These are phyloP conservation scores for Prunus yedoensis DNA, from an alignment of 331 rosid genomes.

Conservation along the genomic window DNA sequence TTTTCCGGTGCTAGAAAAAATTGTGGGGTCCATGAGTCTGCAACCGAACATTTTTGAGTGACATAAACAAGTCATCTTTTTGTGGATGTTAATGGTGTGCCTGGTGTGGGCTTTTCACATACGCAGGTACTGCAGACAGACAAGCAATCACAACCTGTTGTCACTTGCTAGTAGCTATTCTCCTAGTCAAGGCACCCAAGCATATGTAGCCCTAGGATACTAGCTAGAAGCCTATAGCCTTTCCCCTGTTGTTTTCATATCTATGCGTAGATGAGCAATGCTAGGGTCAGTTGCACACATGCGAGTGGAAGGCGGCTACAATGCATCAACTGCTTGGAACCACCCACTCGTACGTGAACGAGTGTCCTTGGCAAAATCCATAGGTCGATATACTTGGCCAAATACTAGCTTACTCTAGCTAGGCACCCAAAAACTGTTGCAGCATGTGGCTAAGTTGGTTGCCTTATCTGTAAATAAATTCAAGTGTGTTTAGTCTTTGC, in stretches of 20 bases:
- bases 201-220: background rate
- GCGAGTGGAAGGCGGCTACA: too few species aligned
- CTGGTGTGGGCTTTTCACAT: conserved; percentile 5
- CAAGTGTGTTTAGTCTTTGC: too few species aligned
- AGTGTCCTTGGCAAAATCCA: too few species aligned
- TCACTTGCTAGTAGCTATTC: conserved; percentile 1
- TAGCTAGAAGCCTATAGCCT: background rate
- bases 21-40: conserved; percentile 48
- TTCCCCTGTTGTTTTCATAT: too few species aligned
- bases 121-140: conserved; percentile 17
- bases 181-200: background rate
- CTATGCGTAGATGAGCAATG: too few species aligned
- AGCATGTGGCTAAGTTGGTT: too few species aligned
- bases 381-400: background rate
- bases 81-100: background rate
- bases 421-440: too few species aligned
- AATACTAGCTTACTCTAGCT: background rate
- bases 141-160: conserved; percentile 17
- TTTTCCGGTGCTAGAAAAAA: conserved; percentile 51
- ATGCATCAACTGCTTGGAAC: too few species aligned
- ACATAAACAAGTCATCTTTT: conserved; percentile 53
- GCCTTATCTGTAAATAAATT: too few species aligned
- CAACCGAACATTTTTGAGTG: conserved; percentile 54
- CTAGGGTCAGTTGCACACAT: too few species aligned
- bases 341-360: too few species aligned